Evolutionary conservation across 305 asterid genomes (phyloP).

Genomic region (Solanum hybrid): DNA sequence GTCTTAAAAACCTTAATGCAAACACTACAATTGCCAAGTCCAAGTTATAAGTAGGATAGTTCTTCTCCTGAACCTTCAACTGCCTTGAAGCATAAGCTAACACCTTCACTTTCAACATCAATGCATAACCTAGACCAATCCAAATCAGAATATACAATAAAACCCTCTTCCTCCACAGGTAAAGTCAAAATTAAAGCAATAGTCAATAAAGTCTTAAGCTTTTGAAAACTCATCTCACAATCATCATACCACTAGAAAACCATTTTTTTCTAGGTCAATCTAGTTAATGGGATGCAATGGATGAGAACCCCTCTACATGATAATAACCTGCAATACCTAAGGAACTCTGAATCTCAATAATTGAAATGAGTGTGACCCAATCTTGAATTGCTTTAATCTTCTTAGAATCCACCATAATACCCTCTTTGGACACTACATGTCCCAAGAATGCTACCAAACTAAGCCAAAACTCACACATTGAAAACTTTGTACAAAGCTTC

Average conservation of each 20-base stretch:
- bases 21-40: neutral
- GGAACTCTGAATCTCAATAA: neutral
- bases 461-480: neutral
- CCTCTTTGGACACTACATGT: neutral
- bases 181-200: neutral
- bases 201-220: neutral
- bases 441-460: neutral
- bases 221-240: neutral
- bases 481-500: neutral
- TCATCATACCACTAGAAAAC: neutral
- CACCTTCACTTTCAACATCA: neutral
- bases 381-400: neutral
- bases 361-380: neutral
- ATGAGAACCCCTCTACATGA: neutral
- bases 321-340: neutral
- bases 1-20: neutral
- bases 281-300: neutral
- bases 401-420: neutral
- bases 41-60: neutral
- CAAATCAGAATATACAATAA: neutral
- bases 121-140: neutral
- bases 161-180: neutral
- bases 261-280: neutral
- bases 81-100: neutral
- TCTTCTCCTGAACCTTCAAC: neutral